These are phyloP conservation scores for Fraxinus quadrangulata DNA, from an alignment of 257 asterid species.

Conservation along the genomic window DNA sequence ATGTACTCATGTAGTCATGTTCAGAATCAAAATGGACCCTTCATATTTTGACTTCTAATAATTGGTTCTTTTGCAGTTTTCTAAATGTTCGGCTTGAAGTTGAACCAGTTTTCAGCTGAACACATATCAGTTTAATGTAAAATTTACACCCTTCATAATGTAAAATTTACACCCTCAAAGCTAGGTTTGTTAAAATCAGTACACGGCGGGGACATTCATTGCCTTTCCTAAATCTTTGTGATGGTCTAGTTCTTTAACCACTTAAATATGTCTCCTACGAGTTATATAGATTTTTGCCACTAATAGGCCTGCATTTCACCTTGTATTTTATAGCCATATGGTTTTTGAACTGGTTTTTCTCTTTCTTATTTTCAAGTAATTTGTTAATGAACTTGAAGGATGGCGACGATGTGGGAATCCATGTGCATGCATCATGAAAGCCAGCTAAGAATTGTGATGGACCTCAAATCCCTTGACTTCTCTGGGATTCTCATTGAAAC, in stretches of 20 bases:
- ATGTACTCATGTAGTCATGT: background rate
- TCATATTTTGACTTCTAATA: background rate
- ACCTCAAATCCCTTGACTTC: conserved; percentile 69
- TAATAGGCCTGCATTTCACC: background rate
- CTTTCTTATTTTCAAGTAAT: background rate
- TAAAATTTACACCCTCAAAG: background rate
- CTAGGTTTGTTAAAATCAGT: background rate
- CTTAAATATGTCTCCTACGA: too few species aligned
- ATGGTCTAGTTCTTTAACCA: background rate
- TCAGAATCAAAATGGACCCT: background rate
- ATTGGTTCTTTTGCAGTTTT: background rate
- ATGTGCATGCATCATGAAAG: conserved; percentile 66
- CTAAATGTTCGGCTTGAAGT: background rate
- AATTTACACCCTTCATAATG: background rate
- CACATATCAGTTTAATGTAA: background rate
- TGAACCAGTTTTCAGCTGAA: background rate
- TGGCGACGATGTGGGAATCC: conserved; percentile 91
- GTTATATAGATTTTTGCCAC: background rate
- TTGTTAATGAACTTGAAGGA: conserved; percentile 47
- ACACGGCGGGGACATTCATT: background rate
- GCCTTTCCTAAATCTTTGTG: background rate
- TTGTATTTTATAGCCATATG: background rate
- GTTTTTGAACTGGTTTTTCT: background rate
- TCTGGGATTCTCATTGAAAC: conserved; percentile 68
- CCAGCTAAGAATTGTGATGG: conserved; percentile 65